Percentiles rank a stretch among this genome's conserved stretches.
Conservation (phyloP, 768 basidiomycete genomes). For the Cystobasidium tubakii region DNA sequence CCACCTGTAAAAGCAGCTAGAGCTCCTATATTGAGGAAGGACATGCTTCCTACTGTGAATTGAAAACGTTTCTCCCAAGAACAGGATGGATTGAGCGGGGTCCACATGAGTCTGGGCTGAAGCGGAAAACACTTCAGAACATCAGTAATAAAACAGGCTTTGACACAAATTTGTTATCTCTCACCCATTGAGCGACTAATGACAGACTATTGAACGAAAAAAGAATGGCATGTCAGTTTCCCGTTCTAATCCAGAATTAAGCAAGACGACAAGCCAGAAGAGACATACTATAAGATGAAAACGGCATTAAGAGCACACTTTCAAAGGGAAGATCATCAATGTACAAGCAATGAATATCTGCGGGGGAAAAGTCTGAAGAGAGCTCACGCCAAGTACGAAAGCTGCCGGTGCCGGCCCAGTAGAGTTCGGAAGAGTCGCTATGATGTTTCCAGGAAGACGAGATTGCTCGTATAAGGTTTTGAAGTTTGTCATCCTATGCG, state of each 20-base stretch:
- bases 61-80: not conserved
- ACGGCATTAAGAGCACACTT: not conserved
- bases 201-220: not conserved
- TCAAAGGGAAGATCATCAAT: not conserved
- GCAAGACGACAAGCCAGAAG: too few relatives aligned
- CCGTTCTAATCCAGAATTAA: too few relatives aligned
- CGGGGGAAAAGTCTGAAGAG: not conserved
- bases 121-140: not conserved
- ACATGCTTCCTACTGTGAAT: not conserved
- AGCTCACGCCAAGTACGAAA: not conserved
- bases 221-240: not conserved
- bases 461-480: not conserved
- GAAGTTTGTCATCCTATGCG: not conserved
- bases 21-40: not conserved
- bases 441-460: not conserved
- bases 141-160: not conserved
- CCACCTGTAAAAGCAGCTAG: not conserved
- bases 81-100: not conserved
- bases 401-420: not conserved
- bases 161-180: not conserved
- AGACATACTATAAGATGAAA: not conserved
- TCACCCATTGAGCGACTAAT: not conserved
- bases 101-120: not conserved
- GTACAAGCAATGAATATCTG: too few relatives aligned
- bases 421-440: not conserved